Conservation (phyloP, 2,329 filamentous ascomycete species). For the Botrytis pseudocinerea region DNA sequence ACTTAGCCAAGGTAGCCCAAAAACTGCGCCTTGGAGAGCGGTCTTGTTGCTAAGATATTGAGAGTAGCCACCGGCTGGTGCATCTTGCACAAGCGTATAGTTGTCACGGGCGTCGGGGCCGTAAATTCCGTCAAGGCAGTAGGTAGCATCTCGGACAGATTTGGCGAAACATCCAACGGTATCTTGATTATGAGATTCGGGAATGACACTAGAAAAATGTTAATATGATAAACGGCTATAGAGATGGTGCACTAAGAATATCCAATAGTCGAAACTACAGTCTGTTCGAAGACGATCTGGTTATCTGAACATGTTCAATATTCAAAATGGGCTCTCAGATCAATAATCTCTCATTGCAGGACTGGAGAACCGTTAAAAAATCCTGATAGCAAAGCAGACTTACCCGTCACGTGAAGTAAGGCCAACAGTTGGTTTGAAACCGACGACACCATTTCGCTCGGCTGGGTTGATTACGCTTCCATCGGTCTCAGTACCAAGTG, state of each 20-base stretch:
- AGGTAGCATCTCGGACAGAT: conserved; percentile 67
- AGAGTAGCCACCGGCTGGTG: conserved; percentile 57
- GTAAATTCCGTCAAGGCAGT: conserved; percentile 67
- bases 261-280: not conserved
- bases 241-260: not conserved
- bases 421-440: conserved; percentile 75
- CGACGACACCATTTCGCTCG: conserved; percentile 66
- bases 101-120: conserved; percentile 64
- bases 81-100: conserved; percentile 60
- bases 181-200: conserved; percentile 67
- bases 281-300: not conserved
- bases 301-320: not conserved
- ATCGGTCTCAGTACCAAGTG: conserved; percentile 74
- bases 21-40: conserved; percentile 60
- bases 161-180: conserved; percentile 67
- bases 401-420: conserved; percentile 61
- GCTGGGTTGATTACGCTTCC: conserved; percentile 72
- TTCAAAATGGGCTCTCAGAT: not conserved
- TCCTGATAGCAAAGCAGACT: conserved; percentile 16
- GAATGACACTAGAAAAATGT: conserved; percentile 56
- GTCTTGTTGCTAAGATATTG: conserved; percentile 42
- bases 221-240: not conserved
- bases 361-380: conserved; percentile 36
- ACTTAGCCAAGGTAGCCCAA: conserved; percentile 70
- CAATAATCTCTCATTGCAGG: conserved; percentile 45